Evolutionary conservation across 2,329 filamentous ascomycete species (phyloP), one percentile per base, ranked within the genome.

Genomic region (Cercospora beticola): DNA sequence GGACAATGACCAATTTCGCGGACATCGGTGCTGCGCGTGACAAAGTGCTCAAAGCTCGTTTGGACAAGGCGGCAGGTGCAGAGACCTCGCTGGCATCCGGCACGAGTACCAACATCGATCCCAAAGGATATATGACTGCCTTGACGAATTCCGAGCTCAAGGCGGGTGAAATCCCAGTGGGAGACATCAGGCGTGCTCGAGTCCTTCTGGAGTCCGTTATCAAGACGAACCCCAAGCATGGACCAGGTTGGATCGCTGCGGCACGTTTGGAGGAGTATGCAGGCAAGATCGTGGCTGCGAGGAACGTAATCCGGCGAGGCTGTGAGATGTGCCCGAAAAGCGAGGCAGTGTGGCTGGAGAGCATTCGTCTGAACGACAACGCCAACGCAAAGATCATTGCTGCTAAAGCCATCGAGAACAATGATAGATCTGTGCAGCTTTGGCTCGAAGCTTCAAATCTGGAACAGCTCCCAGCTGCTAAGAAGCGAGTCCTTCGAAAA

Each of bases 381-480:
- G 90, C 93, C 64, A 99, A 98, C 75, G 94, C 94, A 66, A 98
- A 97, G 81, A 89, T 99, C 70, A 97, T 99, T 73, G 95, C 94
- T 6, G 92, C 94, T 8, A 90, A 94, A 73, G 95, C 94, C 3
- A 96, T 99, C 76, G 92, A 96, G 79, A 89, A 93, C 63, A 98
- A 98, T 74, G 90, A 93, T 70, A 88, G 89, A 66, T 97, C 94
- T 0, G 94, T 97, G 9, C 87, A 90, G 71, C 83, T 99, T 8
- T 99, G 95, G 95, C 90, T 97, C 5, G 94, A 97, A 78, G 96
- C 95, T 0, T 97, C 97, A 89, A 92, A 93, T 72, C 83, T 99
- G 26, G 95, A 99, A 79, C 88, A 89, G 7, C 91, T 97, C 59
- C 83, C 88, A 0, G 87, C 90, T 68, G 92, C 93, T 10, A 97